Conservation (phyloP, 345 rosid genomes). For the Acer campestre region DNA sequence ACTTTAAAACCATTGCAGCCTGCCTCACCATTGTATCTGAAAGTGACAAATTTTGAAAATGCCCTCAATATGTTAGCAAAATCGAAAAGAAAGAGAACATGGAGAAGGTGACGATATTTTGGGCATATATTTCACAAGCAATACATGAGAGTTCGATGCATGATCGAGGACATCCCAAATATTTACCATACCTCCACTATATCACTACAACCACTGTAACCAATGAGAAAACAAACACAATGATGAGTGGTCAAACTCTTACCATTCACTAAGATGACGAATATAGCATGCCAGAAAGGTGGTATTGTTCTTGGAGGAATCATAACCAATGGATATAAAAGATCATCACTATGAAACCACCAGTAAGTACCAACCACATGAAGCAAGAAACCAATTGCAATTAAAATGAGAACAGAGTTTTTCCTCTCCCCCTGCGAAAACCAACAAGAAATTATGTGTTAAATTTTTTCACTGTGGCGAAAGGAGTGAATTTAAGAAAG, state of each 20-base stretch:
- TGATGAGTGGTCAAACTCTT: conserved; percentile 15
- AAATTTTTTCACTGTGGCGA: background rate
- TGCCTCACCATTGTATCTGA: conserved; percentile 64
- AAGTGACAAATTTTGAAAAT: conserved; percentile 14
- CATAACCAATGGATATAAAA: conserved; percentile 51
- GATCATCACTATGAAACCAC: conserved; percentile 50
- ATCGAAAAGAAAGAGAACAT: background rate
- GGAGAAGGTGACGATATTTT: background rate
- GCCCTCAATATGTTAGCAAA: background rate
- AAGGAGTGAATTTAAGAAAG: background rate
- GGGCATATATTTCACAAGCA: background rate
- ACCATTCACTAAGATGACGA: conserved; percentile 63
- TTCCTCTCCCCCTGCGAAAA: conserved; percentile 65
- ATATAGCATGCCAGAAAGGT: conserved; percentile 66
- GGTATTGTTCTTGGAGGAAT: conserved; percentile 58
- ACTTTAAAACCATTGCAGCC: conserved; percentile 57
- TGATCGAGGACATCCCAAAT: background rate
- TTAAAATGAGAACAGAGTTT: conserved; percentile 39
- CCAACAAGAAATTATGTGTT: conserved; percentile 11
- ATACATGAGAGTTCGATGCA: background rate
- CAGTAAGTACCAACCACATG: conserved; percentile 51
- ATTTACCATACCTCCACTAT: background rate
- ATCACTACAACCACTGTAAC: background rate
- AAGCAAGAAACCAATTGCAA: conserved; percentile 37
- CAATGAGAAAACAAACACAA: background rate